Evolutionary conservation across 306 rosid genomes (phyloP), one percentile per base, ranked within the genome.

Genomic region (Sindora glabra): DNA sequence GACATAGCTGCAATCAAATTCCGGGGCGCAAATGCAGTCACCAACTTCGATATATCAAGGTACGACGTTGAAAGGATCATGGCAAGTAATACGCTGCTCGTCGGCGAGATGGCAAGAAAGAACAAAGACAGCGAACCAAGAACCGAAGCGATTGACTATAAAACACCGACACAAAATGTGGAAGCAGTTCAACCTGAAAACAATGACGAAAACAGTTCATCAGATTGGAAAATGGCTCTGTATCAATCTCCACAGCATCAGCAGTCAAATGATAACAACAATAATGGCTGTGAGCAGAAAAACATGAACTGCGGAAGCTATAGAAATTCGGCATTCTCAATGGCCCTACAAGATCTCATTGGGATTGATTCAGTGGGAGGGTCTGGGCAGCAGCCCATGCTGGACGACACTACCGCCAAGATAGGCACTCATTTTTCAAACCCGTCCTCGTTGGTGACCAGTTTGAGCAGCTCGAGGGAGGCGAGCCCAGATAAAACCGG

Each of bases 1-100:
- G 99, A 94, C 66, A 63, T 94, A 48, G 99, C 99, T 5, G 99
- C 99, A 8, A 86, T 94, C 32, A 94, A 94, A 68, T 94, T 94
- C 47, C 94, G 99, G 0, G 99, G 99, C 0, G 75, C 52, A 10
- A 89, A 86, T 59, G 99, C 99, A 0, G 95, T 94, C 1, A 94
- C 99, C 6, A 94, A 94, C 62, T 94, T 94, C 0, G 97, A 89
- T 79, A 82, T 89, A 14, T 80, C 99, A 2, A 80, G 86, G 59
- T 94, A 94, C 36, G 86, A 94, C 1, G 95, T 94, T 4, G 99
- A 94, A 26, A 84, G 76, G 54, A 94, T 94, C 84, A 89, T 86
- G 84, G 87, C 94, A 12, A 94, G 99, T 37, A 86, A 45, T 11
- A 86, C 90, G 10, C 83, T 94, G 2, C 91, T 89, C 0, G 81